Conservation (phyloP, 73 alveolate genomes). For the Paramecium octaurelia region DNA sequence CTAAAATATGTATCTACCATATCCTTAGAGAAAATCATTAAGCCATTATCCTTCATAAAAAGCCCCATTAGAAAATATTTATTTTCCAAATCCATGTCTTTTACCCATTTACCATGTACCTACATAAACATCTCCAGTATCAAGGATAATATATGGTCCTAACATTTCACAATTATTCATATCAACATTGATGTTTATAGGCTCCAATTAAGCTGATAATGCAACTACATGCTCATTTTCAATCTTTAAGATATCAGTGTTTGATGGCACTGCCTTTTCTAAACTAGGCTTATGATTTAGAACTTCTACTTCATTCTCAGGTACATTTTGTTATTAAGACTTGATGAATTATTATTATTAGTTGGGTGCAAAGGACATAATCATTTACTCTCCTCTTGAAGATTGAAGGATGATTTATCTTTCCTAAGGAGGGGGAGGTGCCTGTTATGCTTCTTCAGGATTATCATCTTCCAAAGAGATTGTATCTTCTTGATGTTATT, state of each 20-base stretch:
- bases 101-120: constrained; percentile 59
- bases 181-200: neutral
- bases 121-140: constrained; percentile 31
- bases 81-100: constrained; percentile 61
- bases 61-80: constrained; percentile 60
- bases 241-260: neutral
- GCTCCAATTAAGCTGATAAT: neutral
- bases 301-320: neutral
- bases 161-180: neutral
- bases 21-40: constrained; percentile 55
- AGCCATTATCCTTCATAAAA: constrained; percentile 67
- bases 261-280: constrained; percentile 22
- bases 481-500: neutral
- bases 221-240: neutral
- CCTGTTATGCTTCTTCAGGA: neutral
- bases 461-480: neutral
- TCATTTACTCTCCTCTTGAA: constrained; percentile 34
- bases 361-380: constrained; percentile 29
- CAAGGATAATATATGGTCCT: constrained; percentile 12
- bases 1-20: neutral
- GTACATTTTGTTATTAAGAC: neutral
- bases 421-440: neutral
- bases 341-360: neutral
- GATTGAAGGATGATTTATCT: neutral
- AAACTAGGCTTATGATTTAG: neutral